Conservation (phyloP, 768 basidiomycete genomes). For the Leccinum variicolor region DNA sequence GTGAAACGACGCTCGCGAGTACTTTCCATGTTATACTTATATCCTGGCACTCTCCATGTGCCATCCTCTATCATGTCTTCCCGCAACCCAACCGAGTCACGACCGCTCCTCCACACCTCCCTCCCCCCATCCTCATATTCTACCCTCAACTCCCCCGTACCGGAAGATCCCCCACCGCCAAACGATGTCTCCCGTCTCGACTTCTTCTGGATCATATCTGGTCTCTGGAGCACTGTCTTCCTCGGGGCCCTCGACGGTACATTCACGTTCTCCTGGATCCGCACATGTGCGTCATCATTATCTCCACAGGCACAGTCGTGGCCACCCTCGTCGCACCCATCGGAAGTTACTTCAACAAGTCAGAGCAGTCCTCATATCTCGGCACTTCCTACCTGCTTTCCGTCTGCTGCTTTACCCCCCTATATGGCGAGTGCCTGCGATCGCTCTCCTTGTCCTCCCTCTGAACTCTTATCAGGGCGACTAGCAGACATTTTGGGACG, state of each 20-base stretch:
- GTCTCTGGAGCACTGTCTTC: constrained; percentile 80
- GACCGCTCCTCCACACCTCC: constrained; percentile 48
- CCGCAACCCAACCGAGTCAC: constrained; percentile 40
- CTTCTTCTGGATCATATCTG: constrained; percentile 68
- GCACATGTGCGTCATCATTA: not conserved
- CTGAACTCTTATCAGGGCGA: constrained; percentile 52
- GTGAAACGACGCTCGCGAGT: constrained; percentile 19
- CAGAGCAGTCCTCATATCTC: constrained; percentile 80
- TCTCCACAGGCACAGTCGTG: constrained; percentile 65
- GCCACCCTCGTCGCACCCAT: constrained; percentile 84
- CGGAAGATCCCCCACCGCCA: constrained; percentile 29
- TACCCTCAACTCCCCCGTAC: constrained; percentile 33
- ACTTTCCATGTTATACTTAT: constrained; percentile 19
- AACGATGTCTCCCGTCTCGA: constrained; percentile 52
- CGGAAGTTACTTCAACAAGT: constrained; percentile 79
- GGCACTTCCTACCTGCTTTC: constrained; percentile 86
- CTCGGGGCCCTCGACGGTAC: constrained; percentile 82
- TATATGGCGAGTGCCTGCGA: constrained; percentile 59
- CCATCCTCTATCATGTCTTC: constrained; percentile 31
- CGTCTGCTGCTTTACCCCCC: constrained; percentile 87
- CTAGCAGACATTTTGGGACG: constrained; percentile 83
- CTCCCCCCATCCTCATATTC: constrained; percentile 38
- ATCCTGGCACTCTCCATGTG: constrained; percentile 8
- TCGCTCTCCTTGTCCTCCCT: constrained; percentile 1
- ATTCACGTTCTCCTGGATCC: constrained; percentile 16